Evolutionary conservation across 768 basidiomycete species (phyloP), one percentile per base, ranked within the genome.

Genomic region (Omphalotus guepiniiformis): DNA sequence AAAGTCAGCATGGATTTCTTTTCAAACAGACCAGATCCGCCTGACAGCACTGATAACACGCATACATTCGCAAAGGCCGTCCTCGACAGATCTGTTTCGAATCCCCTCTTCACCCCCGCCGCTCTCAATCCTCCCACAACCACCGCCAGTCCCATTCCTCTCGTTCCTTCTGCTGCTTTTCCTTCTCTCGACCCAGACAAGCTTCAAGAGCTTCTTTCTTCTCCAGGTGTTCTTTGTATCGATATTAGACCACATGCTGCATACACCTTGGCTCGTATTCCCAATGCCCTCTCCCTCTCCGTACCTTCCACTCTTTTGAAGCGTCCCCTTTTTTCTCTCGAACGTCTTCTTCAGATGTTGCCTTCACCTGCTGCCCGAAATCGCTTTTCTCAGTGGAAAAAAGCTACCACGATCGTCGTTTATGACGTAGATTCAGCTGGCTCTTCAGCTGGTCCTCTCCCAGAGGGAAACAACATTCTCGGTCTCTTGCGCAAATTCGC

Each of bases 261-360:
- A 6, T 85, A 80, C 62, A 66, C 79, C 5, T 58, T 75, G 7
- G 81, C 82, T 19, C 84, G 92, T 41, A 55, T 96, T 25, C 75
- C 76, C 32, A 57, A 66, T 39, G 84, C 93, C 6, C 70, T 96
- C 44, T 91, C 91, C 39, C 79, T 98, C 52, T 89, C 88, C 39
- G 88, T 96, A 4, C 94, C 95, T 1, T 93, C 94, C 2, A 97
- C 93, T 0, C 83, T 97, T 18, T 83, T 98, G 61, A 93, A 92
- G 53, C 83, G 94, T 0, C 93, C 93, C 1, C 74, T 84, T 3
- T 95, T 93, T 69, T 84, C 88, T 22, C 75, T 95, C 7, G 72
- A 80, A 34, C 83, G 83, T 34, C 76, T 98, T 22, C 69, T 78
- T 6, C 80, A 80, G 22, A 93, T 94, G 85, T 76, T 98, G n/a